These are phyloP conservation scores for Pseudogymnoascus sp. DNA, from an alignment of 2,329 filamentous ascomycete genomes.

Conservation along the genomic window DNA sequence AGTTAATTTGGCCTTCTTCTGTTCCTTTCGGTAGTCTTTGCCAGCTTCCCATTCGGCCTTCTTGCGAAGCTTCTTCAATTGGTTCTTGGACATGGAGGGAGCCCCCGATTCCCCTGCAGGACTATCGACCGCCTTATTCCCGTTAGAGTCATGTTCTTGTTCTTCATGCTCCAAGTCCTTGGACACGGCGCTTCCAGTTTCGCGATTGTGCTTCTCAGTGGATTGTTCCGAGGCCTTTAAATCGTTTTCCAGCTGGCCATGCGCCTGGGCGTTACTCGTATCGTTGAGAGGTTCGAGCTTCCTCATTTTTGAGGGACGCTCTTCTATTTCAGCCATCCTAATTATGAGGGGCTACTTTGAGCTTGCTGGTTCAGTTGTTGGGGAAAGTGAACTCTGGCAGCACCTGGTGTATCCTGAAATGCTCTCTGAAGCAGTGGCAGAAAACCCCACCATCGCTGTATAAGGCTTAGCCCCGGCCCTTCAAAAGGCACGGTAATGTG, in stretches of 20 bases:
- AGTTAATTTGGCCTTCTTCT: constrained; percentile 45
- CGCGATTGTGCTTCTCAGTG: not conserved
- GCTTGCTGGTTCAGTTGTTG: not conserved
- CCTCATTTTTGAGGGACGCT: constrained; percentile 26
- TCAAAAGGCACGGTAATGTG: not conserved
- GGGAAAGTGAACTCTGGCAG: not conserved
- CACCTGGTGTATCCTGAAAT: not conserved
- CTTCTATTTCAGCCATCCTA: constrained; percentile 25
- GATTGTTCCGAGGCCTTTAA: not conserved
- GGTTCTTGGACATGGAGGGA: constrained; percentile 68
- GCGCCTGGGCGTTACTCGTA: not conserved
- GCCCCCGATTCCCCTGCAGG: not conserved
- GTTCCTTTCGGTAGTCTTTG: constrained; percentile 49
- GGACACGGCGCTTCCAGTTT: not conserved
- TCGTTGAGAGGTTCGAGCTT: constrained; percentile 18
- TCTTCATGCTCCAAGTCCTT: not conserved
- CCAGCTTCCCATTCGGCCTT: constrained; percentile 69
- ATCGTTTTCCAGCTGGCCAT: constrained; percentile 1
- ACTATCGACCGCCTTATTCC: not conserved
- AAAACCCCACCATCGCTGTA: constrained; percentile 4
- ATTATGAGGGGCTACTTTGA: not conserved
- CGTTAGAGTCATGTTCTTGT: constrained; percentile 4
- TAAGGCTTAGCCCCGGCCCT: not conserved
- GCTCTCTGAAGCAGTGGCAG: not conserved
- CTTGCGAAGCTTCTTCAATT: constrained; percentile 70